Evolutionary conservation across 306 rosid species (phyloP).

Genomic region (Corylus americana): DNA sequence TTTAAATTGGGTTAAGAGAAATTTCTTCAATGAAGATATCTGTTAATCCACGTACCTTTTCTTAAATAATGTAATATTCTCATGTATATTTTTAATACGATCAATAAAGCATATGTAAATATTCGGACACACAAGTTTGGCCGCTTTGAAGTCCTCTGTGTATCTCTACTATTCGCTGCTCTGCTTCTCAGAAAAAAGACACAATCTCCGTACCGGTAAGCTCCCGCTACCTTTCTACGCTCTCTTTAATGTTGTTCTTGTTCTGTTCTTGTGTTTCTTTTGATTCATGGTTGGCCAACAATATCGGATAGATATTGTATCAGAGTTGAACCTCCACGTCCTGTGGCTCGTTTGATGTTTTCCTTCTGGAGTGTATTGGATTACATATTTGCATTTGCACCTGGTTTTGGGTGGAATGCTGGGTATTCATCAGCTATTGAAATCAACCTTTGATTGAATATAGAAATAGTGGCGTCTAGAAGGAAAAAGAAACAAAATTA

Average conservation of each 20-base stretch:
- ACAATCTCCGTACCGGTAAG: not conserved
- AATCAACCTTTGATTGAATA: not conserved
- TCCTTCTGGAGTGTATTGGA: not conserved
- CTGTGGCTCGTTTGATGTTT: not conserved
- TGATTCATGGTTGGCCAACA: not conserved
- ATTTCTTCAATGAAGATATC: no score
- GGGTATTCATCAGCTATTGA: not conserved
- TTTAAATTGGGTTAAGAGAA: no score
- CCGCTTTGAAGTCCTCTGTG: not conserved
- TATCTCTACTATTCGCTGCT: not conserved
- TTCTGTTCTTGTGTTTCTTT: not conserved
- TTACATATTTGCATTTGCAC: not conserved
- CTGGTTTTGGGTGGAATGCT: not conserved
- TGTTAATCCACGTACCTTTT: no score
- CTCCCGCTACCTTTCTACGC: not conserved
- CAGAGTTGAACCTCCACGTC: not conserved
- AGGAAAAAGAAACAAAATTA: not conserved
- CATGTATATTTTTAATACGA: no score
- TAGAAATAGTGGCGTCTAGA: not conserved
- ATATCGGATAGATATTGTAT: not conserved
- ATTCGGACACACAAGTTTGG: not conserved
- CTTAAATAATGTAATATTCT: no score
- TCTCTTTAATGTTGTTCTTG: not conserved
- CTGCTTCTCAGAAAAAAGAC: not conserved
- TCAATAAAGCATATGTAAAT: not conserved